Evolutionary conservation across 306 rosid species (phyloP).

Genomic region (Aeschynomene evenia): DNA sequence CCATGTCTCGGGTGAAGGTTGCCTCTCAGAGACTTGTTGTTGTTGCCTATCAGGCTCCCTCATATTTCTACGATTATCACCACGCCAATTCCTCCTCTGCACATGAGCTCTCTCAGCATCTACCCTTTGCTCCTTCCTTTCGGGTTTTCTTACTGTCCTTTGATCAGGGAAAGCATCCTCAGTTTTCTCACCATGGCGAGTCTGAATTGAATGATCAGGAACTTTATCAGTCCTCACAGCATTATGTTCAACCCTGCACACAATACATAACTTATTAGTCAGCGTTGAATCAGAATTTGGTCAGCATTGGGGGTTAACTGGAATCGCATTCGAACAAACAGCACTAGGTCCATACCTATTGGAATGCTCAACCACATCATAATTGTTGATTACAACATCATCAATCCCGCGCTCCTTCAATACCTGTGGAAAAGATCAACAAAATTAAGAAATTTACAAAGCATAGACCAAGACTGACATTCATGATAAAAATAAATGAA

Average conservation of each 20-base stretch:
- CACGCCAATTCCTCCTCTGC: conserved; percentile 77
- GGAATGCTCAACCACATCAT: conserved; percentile 58
- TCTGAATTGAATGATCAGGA: conserved; percentile 44
- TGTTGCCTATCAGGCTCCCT: conserved; percentile 65
- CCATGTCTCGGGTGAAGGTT: conserved; percentile 90
- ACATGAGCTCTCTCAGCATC: conserved; percentile 57
- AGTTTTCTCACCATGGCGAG: conserved; percentile 44
- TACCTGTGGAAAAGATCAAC: conserved; percentile 54
- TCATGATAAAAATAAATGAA: not conserved
- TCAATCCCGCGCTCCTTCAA: conserved; percentile 92
- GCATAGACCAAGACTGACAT: not conserved
- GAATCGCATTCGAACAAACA: not conserved
- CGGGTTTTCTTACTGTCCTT: conserved; percentile 58
- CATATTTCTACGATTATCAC: conserved; percentile 50
- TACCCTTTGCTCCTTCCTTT: conserved; percentile 62
- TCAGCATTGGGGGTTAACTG: not conserved
- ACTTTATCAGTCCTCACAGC: conserved; percentile 53
- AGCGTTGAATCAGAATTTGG: not conserved
- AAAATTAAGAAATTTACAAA: not conserved
- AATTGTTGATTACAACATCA: conserved; percentile 48
- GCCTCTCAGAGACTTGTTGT: conserved; percentile 66
- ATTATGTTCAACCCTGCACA: conserved; percentile 61
- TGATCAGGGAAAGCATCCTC: conserved; percentile 54
- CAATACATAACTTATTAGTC: conserved; percentile 19
- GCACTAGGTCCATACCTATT: conserved; percentile 50